Conservation (phyloP, 108 stramenopile genomes). For the Epipyxis sp. region DNA sequence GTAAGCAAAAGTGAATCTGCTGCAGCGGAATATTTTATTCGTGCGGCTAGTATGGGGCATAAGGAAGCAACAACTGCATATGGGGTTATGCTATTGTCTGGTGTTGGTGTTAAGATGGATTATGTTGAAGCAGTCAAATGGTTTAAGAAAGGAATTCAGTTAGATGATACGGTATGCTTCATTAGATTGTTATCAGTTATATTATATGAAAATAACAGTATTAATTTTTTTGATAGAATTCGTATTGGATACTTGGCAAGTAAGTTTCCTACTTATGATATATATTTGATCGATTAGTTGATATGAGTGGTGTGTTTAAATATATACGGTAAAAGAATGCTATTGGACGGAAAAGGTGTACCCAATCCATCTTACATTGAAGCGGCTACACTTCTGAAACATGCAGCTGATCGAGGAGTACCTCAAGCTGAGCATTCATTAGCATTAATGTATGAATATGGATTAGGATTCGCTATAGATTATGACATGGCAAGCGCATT, state of each 20-base stretch:
- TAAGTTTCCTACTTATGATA: too few species aligned
- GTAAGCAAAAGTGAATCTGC: too few species aligned
- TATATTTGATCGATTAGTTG: too few species aligned
- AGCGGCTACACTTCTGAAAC: neutral
- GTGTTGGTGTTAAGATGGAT: neutral
- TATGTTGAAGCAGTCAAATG: neutral
- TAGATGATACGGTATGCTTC: slow-evolving; percentile 8
- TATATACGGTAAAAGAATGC: slow-evolving; percentile 12
- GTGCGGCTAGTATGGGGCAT: slow-evolving; percentile 6
- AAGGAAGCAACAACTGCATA: slow-evolving; percentile 21
- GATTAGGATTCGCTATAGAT: neutral
- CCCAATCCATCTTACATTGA: neutral
- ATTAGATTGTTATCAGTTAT: too few species aligned
- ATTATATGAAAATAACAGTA: too few species aligned
- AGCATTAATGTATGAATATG: slow-evolving; percentile 23
- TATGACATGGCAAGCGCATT: neutral
- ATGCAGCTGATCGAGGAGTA: slow-evolving; percentile 3
- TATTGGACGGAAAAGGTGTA: slow-evolving; percentile 29
- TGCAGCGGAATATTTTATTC: slow-evolving; percentile 18
- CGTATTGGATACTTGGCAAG: slow-evolving; percentile 24
- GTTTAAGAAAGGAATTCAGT: neutral
- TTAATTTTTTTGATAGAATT: too few species aligned
- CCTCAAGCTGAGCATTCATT: slow-evolving; percentile 21
- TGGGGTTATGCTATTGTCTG: slow-evolving; percentile 3
- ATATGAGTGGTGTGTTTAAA: too few species aligned